These are phyloP conservation scores for Aureobasidium sp. DNA, from an alignment of 2,329 filamentous ascomycete species.

Conservation along the genomic window DNA sequence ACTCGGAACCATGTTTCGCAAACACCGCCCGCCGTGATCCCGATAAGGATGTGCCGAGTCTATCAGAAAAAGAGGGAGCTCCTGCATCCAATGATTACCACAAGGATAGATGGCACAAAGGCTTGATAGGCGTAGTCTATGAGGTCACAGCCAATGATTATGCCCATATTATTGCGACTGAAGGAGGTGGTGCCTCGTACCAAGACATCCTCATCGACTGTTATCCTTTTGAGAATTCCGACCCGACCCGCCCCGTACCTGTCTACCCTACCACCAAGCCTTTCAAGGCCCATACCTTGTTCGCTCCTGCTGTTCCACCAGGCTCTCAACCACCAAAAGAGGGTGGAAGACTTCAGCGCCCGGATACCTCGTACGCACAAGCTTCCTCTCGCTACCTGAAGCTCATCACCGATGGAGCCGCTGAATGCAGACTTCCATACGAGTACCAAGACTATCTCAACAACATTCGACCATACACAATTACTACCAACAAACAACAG, in stretches of 20 bases:
- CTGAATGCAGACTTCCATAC: slow-evolving; percentile 69
- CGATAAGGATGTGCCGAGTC: slow-evolving; percentile 24
- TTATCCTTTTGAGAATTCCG: slow-evolving; percentile 54
- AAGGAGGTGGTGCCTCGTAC: slow-evolving; percentile 83
- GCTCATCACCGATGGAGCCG: slow-evolving; percentile 69
- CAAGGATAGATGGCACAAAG: slow-evolving; percentile 65
- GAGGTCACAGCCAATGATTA: slow-evolving; percentile 83
- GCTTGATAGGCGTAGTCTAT: slow-evolving; percentile 88
- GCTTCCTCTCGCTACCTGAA: slow-evolving; percentile 77
- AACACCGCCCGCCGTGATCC: slow-evolving; percentile 61
- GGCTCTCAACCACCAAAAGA: slow-evolving; percentile 28
- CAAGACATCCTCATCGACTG: slow-evolving; percentile 76
- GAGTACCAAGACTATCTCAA: slow-evolving; percentile 71
- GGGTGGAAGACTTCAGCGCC: slow-evolving; percentile 47
- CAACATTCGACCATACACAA: slow-evolving; percentile 60
- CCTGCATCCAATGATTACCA: slow-evolving; percentile 33
- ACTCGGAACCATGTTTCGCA: slow-evolving; percentile 85
- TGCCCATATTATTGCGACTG: slow-evolving; percentile 77
- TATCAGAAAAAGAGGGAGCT: slow-evolving; percentile 16
- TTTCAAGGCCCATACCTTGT: slow-evolving; percentile 81
- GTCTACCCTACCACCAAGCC: slow-evolving; percentile 54
- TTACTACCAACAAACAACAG: slow-evolving; percentile 60
- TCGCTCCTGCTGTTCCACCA: slow-evolving; percentile 49
- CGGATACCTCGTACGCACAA: slow-evolving; percentile 67
- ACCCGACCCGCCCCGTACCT: slow-evolving; percentile 52